These are phyloP conservation scores for Umbelopsis sp. DNA, from an alignment of 371 early-diverging fungal genomes.

Conservation along the genomic window DNA sequence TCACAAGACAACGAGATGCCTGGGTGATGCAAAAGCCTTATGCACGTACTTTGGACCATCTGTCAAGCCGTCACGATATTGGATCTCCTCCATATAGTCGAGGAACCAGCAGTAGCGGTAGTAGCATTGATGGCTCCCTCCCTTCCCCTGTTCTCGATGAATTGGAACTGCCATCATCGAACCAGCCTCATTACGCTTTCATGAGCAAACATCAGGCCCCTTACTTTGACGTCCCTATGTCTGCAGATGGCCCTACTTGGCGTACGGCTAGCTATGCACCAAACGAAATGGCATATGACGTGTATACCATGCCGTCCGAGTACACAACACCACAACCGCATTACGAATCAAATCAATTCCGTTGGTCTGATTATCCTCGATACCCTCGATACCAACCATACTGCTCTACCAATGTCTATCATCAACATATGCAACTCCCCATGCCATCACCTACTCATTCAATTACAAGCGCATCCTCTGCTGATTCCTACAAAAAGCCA, in stretches of 20 bases:
- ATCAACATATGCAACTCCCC: constrained; percentile 14
- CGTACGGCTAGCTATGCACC: constrained; percentile 15
- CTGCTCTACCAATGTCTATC: constrained; percentile 12
- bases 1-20: constrained; percentile 14
- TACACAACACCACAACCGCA: constrained; percentile 4
- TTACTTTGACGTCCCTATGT: constrained; percentile 17
- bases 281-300: constrained; percentile 6
- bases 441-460: constrained; percentile 16
- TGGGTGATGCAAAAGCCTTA: constrained; percentile 10
- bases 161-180: constrained; percentile 7
- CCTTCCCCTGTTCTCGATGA: constrained; percentile 10
- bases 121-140: constrained; percentile 11
- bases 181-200: constrained; percentile 13
- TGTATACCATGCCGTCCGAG: constrained; percentile 11
- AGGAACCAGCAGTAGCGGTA: constrained; percentile 17
- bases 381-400: constrained; percentile 16
- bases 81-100: constrained; percentile 16
- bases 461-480: constrained; percentile 7
- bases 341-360: constrained; percentile 6
- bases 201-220: constrained; percentile 12
- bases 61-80: constrained; percentile 17
- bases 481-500: constrained; percentile 10
- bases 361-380: constrained; percentile 9
- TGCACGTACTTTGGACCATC: constrained; percentile 6
- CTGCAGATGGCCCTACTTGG: constrained; percentile 9